Evolutionary conservation across 306 rosid species (phyloP), one percentile per base, ranked within the genome.

Genomic region (Quercus dentata): DNA sequence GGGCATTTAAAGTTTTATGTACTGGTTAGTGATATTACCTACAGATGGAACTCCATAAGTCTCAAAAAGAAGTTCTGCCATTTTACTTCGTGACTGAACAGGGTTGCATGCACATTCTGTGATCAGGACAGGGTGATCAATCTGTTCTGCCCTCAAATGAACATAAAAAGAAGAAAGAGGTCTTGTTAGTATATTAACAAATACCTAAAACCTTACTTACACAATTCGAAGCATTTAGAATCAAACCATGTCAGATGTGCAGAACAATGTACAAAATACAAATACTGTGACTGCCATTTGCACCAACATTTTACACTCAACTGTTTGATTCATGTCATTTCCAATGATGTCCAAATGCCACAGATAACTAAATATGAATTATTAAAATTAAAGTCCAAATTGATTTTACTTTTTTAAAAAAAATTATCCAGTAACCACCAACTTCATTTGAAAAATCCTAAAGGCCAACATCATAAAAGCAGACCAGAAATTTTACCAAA

Each of bases 91-190:
- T 79, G 98, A 96, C 28, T 96, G 97, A 79, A 93, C 85, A 58
- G 99, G 97, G 84, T 96, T 96, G 94, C 98, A 88, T 11, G 85
- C 89, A 30, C 99, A 96, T 86, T 96, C 97, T 76, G 99, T 96
- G 69, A 96, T 89, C 88, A 96, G 90, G 83, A 93, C 82, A 56
- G 99, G 97, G 81, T 96, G 98, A 87, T 96, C 93, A 79, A 96
- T 90, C 97, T 92, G 96, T 83, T 79, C 99, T 87, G 93, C 83
- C 98, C 89, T 86, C 83, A 88, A 95, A 84, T 25, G 79, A 67
- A 86, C 83, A 74, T 64, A 78, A 73, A 80, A 73, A 61, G 54
- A 80, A 75, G 74, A 64, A 65, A 76, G 85, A 78, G 51, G 35
- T 69, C 58, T 67, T 19, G 56, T 27, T 9, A 76, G 64, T 33